phyloP scores from a whole-genome alignment of 2,329 filamentous ascomycete genomes.

The Talaromyces amestolkiae region DNA sequence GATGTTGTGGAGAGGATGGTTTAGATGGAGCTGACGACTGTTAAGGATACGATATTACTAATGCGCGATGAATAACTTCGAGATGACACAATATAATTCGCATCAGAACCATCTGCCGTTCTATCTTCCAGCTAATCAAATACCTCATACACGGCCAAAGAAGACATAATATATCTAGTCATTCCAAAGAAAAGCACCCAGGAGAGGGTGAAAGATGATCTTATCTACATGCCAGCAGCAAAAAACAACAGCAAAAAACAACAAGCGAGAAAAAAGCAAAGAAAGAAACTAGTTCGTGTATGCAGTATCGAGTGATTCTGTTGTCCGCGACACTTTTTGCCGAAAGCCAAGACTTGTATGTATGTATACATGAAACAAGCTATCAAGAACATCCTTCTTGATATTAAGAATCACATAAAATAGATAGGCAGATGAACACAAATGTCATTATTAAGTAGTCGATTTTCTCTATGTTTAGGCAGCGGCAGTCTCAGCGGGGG shows the following conservation, averaged over 20 bases:
- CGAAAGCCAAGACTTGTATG: background rate
- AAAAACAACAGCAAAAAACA: background rate
- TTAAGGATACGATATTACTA: background rate
- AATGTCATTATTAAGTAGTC: background rate
- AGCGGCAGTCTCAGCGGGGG: conserved; percentile 8
- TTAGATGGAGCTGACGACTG: conserved; percentile 19
- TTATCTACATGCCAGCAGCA: background rate
- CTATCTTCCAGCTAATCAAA: background rate
- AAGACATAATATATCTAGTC: background rate
- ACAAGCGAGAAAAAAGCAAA: background rate
- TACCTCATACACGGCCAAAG: background rate
- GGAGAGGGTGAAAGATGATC: background rate
- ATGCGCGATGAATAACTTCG: background rate
- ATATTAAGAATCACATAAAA: background rate
- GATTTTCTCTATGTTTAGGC: conserved; percentile 12
- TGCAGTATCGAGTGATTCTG: background rate
- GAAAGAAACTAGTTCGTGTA: background rate
- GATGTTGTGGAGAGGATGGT: conserved; percentile 49
- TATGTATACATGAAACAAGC: background rate
- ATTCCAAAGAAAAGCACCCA: background rate
- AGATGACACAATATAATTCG: background rate
- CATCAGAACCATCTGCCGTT: background rate
- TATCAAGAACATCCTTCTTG: background rate
- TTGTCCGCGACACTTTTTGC: background rate
- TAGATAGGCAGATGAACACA: background rate